Conservation (phyloP, 306 rosid genomes). For the Lagenaria siceraria region DNA sequence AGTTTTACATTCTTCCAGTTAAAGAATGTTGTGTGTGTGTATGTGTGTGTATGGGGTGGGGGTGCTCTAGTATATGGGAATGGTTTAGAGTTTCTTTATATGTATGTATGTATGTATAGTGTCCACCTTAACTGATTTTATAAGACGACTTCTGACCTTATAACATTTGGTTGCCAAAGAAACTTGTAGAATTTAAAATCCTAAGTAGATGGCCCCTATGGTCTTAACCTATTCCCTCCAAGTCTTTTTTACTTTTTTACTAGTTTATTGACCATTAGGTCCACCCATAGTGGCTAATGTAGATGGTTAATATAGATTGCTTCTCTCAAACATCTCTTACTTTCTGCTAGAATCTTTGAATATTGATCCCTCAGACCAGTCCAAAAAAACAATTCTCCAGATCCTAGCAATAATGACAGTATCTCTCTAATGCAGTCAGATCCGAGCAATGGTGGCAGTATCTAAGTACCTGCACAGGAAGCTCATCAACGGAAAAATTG, state of each 20-base stretch:
- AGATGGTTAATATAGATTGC: neutral
- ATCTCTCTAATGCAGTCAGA: neutral
- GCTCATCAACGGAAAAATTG: conserved; percentile 87
- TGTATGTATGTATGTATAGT: too few species aligned
- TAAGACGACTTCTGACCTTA: too few species aligned
- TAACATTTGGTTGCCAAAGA: too few species aligned
- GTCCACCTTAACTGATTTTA: too few species aligned
- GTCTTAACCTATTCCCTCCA: neutral
- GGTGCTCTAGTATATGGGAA: neutral
- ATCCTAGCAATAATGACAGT: neutral
- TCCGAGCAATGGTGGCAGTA: neutral
- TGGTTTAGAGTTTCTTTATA: neutral
- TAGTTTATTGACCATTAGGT: neutral
- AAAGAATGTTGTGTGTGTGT: neutral
- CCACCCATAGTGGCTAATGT: neutral
- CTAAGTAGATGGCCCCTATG: neutral
- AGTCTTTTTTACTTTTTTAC: neutral
- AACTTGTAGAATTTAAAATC: too few species aligned
- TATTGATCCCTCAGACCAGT: neutral
- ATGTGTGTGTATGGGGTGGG: too few species aligned
- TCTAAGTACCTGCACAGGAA: conserved; percentile 72
- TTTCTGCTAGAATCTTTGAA: neutral
- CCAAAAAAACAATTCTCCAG: neutral
- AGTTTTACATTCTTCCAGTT: neutral
- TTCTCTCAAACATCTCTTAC: neutral